Conservation (phyloP, 2,329 filamentous ascomycete genomes). For the Claviceps digitariae region DNA sequence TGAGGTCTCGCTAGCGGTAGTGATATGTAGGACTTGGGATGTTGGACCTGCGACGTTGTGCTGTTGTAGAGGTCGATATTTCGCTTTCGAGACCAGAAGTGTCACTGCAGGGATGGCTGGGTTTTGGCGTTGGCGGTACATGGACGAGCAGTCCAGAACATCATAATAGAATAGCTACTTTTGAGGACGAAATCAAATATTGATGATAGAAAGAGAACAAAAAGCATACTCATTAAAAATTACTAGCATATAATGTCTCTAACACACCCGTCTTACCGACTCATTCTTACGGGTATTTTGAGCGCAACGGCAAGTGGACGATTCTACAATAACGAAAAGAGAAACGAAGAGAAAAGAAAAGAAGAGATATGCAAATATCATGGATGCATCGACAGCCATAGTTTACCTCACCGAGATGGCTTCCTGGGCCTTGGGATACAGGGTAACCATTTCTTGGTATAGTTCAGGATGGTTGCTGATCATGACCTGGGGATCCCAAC, state of each 20-base stretch:
- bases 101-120: no score
- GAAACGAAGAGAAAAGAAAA: background rate
- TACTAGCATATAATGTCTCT: background rate
- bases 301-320: background rate
- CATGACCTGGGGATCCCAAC: conserved; percentile 59
- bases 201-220: background rate
- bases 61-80: no score
- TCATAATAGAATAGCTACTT: no score
- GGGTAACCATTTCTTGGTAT: conserved; percentile 61
- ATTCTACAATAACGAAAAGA: background rate
- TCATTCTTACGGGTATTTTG: background rate
- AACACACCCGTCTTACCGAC: background rate
- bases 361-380: background rate
- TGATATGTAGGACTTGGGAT: no score
- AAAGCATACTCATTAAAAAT: background rate
- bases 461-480: conserved; percentile 70
- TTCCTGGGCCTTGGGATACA: conserved; percentile 75
- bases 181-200: no score
- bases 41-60: no score
- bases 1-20: no score
- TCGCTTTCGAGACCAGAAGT: no score
- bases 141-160: no score
- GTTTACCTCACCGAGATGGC: conserved; percentile 38
- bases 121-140: no score
- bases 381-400: background rate